phyloP scores from a whole-genome alignment of 768 basidiomycete genomes.

The Tephrocybe sp. region DNA sequence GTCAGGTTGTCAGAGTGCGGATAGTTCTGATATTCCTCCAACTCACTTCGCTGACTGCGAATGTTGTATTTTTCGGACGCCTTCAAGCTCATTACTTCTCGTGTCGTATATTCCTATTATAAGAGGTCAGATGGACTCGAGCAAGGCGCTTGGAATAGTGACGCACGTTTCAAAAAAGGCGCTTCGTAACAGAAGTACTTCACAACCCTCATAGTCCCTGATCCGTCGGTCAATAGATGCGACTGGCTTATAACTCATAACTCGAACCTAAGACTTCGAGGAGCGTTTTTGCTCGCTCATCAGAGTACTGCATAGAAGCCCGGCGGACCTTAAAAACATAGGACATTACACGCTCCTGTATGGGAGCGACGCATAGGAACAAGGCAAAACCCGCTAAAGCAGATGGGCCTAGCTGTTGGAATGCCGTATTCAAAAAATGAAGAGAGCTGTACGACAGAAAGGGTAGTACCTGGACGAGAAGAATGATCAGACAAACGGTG shows the following conservation, averaged over 20 bases:
- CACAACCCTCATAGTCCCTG: constrained; percentile 68
- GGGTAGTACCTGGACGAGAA: constrained; percentile 50
- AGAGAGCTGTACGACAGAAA: background rate
- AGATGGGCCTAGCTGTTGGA: constrained; percentile 59
- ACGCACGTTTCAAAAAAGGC: constrained; percentile 63
- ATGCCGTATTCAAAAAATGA: background rate
- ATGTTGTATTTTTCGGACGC: constrained; percentile 56
- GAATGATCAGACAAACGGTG: constrained; percentile 55
- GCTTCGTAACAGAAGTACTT: constrained; percentile 77
- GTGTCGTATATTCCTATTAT: constrained; percentile 51
- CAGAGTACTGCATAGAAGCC: constrained; percentile 60
- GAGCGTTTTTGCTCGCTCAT: constrained; percentile 61
- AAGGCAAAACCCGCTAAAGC: constrained; percentile 71
- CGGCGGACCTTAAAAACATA: constrained; percentile 54
- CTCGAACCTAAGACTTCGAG: constrained; percentile 58
- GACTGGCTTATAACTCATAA: background rate
- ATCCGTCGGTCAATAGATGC: background rate
- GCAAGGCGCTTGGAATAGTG: background rate
- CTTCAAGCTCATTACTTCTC: constrained; percentile 54
- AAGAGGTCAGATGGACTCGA: background rate
- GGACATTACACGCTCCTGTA: constrained; percentile 66
- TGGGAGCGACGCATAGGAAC: constrained; percentile 60
- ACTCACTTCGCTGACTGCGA: constrained; percentile 60
- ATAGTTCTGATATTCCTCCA: no score
- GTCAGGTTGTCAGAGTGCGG: constrained; percentile 13